phyloP scores from a whole-genome alignment of 768 basidiomycete genomes.

The Floccularia luteovirens region DNA sequence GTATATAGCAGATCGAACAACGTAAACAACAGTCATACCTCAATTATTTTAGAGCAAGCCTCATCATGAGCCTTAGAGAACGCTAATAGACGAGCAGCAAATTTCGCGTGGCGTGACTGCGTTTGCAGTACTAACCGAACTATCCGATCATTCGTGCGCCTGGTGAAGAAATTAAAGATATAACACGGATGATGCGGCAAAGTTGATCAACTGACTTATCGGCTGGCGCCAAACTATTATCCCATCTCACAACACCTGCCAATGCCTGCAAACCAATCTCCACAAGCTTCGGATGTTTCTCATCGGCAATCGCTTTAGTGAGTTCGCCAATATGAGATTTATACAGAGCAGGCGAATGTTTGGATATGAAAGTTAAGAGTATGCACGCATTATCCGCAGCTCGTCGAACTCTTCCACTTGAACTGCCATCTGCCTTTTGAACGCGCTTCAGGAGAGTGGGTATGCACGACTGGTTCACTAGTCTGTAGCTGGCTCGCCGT shows the following conservation, averaged over 20 bases:
- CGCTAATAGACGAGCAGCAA: constrained; percentile 70
- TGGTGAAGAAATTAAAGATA: constrained; percentile 17
- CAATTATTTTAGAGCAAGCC: constrained; percentile 47
- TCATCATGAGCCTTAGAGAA: constrained; percentile 45
- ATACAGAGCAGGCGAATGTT: constrained; percentile 67
- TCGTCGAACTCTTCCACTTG: constrained; percentile 23
- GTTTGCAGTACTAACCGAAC: constrained; percentile 50
- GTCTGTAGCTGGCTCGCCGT: constrained; percentile 59
- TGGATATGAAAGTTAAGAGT: constrained; percentile 57
- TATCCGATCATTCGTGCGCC: constrained; percentile 62
- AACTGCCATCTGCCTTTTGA: constrained; percentile 35
- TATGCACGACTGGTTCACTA: constrained; percentile 82
- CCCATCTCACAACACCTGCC: constrained; percentile 54
- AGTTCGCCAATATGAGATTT: constrained; percentile 73
- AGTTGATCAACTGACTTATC: constrained; percentile 55
- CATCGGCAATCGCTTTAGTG: constrained; percentile 62
- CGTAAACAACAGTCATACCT: constrained; percentile 34
- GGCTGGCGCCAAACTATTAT: constrained; percentile 43
- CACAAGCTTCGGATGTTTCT: constrained; percentile 43
- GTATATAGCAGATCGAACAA: neutral
- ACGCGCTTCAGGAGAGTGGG: constrained; percentile 71
- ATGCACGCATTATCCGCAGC: constrained; percentile 40
- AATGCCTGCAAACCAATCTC: constrained; percentile 74
- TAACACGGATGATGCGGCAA: neutral
- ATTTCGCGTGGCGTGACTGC: constrained; percentile 71